Percentiles rank a stretch among this genome's conserved stretches.
phyloP scores from a whole-genome alignment of 2,329 filamentous ascomycete genomes.

The Xenoacremonium recifei region DNA sequence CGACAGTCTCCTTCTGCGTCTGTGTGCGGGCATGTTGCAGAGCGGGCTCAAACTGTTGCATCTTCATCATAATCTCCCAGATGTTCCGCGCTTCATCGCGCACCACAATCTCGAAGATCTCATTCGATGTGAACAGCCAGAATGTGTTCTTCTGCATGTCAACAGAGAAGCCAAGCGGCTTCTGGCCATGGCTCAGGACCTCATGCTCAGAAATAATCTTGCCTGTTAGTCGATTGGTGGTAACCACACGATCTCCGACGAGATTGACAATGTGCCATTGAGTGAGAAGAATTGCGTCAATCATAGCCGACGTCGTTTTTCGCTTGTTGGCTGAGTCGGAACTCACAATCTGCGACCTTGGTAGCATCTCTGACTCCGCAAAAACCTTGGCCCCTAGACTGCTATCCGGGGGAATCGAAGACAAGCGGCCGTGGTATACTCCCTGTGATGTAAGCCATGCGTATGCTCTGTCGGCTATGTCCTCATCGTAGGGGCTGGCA shows the following conservation, averaged over 20 bases:
- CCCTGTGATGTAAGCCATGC: constrained; percentile 90
- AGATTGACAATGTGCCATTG: constrained; percentile 91
- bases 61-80: constrained; percentile 89
- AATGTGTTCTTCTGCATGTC: constrained; percentile 96
- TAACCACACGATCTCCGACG: constrained; percentile 78
- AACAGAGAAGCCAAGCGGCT: constrained; percentile 77
- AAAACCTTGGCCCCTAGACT: constrained; percentile 73
- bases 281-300: constrained; percentile 79
- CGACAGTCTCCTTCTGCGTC: constrained; percentile 84
- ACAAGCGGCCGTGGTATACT: constrained; percentile 80
- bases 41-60: constrained; percentile 85
- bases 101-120: constrained; percentile 92
- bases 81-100: constrained; percentile 88
- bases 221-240: constrained; percentile 83
- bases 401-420: constrained; percentile 56
- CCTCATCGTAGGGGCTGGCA: constrained; percentile 52
- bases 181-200: constrained; percentile 77
- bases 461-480: constrained; percentile 70
- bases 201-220: constrained; percentile 84
- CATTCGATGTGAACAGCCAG: constrained; percentile 88
- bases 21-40: constrained; percentile 79
- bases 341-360: constrained; percentile 69
- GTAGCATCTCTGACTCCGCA: constrained; percentile 73
- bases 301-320: constrained; percentile 66
- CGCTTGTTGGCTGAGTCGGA: constrained; percentile 64